Conservation (phyloP, 2,329 filamentous ascomycete genomes). For the Colletotrichum cereale region DNA sequence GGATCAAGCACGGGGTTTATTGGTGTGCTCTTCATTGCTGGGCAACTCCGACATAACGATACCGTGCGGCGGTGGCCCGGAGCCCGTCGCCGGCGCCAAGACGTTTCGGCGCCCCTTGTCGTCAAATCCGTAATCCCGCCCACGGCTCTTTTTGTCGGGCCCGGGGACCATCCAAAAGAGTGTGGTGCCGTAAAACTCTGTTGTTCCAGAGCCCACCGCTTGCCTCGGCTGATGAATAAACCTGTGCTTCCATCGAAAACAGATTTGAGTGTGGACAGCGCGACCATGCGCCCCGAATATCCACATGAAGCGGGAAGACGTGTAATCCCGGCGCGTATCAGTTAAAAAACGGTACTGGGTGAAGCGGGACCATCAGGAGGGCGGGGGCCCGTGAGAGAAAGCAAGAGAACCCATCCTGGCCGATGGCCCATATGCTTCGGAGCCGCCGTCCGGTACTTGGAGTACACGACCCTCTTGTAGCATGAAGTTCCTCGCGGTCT, state of each 20-base stretch:
- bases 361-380: conserved; percentile 4
- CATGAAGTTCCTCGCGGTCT: neutral
- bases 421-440: conserved; percentile 11
- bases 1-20: neutral
- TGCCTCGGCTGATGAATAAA: conserved; percentile 17
- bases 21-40: neutral
- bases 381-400: neutral
- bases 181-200: conserved; percentile 14
- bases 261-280: conserved; percentile 24
- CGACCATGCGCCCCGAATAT: conserved; percentile 36
- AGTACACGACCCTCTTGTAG: neutral
- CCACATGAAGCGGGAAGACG: conserved; percentile 33
- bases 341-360: neutral
- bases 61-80: neutral
- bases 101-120: conserved; percentile 7
- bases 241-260: neutral
- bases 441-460: conserved; percentile 21
- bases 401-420: neutral
- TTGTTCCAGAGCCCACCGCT: neutral
- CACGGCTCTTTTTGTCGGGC: conserved; percentile 9
- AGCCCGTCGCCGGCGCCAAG: conserved; percentile 24
- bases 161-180: neutral
- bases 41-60: conserved; percentile 17
- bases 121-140: conserved; percentile 18
- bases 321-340: conserved; percentile 33